Base-by-base conservation (phyloP, 352 stramenopile species). In the Globisporangium solare region DNA sequence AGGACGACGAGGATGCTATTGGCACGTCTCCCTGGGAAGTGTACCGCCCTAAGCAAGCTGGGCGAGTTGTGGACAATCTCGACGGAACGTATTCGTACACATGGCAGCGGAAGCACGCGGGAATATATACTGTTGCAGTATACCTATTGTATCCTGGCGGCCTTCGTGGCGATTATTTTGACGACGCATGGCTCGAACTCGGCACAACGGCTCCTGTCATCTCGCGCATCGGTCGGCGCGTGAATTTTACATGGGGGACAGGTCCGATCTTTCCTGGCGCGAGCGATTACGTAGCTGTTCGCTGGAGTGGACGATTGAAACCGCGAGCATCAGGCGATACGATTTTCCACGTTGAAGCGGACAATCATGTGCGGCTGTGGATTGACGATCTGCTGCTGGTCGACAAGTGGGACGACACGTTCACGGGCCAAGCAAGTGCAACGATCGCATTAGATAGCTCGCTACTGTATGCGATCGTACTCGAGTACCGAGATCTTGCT, bases 181-280 rank as follows among this genome's bases (percentile, higher is more conserved):
- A 51, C 14, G 79, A 89, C 56, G 58, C 78, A 7, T 91, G 81
- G 76, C 64, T 93, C 5, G 67, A 73, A 17, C 49, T 63, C 41
- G 45, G 49, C 24, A 43, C 13, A n/a, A 22, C 21, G 18, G 20
- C 43, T 6, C 57, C 65, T 7, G 47, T 77, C 2, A 52, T 79
- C 22, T 70, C 67, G 8, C 79, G 83, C 2, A 76, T 90, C 40
- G 83, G 92, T 64, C 67, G 67, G 4, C 56, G 82, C 22, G 51
- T 91, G 5, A 94, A 90, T 52, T 92, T 92, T 49, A 90, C 78
- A 31, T 91, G 83, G 82, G 70, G 65, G 14, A 61, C 37, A 21
- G 81, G 77, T 0, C 45, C 76, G 14, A 41, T 79, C 2, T 85
- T 89, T 51, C 58, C 71, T 41, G 74, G 70, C 1, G 67, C 70